Percentiles rank a stretch among this genome's conserved stretches.
Evolutionary conservation across 225 moss, liverwort and hornwort genomes (phyloP).

Genomic region (Polytrichum commune): DNA sequence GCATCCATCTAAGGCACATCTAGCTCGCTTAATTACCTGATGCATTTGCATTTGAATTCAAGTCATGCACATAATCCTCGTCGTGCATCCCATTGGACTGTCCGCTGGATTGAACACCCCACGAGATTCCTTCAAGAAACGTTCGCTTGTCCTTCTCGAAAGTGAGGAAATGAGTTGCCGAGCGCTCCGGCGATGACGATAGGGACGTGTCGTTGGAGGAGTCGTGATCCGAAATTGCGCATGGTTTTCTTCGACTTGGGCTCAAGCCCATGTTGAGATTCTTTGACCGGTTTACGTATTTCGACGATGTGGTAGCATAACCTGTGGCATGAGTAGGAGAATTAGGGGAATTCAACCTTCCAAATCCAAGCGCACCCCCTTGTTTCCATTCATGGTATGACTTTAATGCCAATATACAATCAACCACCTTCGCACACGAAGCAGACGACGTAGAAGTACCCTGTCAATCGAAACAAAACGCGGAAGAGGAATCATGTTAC

Average conservation of each 20-base stretch:
- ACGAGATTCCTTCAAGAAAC: not conserved
- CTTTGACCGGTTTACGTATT: conserved; percentile 26
- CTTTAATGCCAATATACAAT: conserved; percentile 52
- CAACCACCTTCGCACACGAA: conserved; percentile 60
- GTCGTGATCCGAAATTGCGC: conserved; percentile 42
- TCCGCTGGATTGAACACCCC: not conserved
- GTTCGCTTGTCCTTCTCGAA: conserved; percentile 21
- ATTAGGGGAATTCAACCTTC: conserved; percentile 53
- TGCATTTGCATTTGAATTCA: conserved; percentile 1
- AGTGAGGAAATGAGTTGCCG: conserved; percentile 11
- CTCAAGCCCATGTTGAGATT: conserved; percentile 30
- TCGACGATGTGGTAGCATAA: conserved; percentile 24
- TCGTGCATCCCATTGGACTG: conserved; percentile 3
- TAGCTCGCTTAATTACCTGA: conserved; percentile 2
- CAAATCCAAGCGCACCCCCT: conserved; percentile 51
- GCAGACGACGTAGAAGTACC: conserved; percentile 32
- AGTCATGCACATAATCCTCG: conserved; percentile 2
- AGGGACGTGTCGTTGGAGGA: conserved; percentile 31
- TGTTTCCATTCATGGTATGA: conserved; percentile 62
- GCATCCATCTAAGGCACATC: too few relatives aligned
- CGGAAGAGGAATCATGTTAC: too few relatives aligned
- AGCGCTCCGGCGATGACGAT: conserved; percentile 27
- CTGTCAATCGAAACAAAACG: conserved; percentile 16
- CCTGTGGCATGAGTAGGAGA: conserved; percentile 25
- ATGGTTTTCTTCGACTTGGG: conserved; percentile 27